These are phyloP conservation scores for Scenedesmus sp. DNA, from an alignment of 163 green algal species.

Conservation along the genomic window DNA sequence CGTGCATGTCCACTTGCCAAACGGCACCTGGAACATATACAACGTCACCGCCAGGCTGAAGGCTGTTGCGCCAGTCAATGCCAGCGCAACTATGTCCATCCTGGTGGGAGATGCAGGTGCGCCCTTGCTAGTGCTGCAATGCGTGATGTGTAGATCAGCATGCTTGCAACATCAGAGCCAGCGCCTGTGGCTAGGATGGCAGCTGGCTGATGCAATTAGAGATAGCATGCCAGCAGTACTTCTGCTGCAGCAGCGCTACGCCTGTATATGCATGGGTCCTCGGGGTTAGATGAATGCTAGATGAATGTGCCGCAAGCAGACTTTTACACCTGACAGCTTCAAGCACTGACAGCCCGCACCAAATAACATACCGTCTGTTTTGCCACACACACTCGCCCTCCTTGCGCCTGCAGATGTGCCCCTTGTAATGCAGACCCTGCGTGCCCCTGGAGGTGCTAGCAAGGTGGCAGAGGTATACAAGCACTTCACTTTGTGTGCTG, in stretches of 20 bases:
- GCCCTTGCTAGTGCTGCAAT: not conserved
- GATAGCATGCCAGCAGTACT: too few relatives aligned
- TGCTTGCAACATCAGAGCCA: not conserved
- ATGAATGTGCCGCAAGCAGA: too few relatives aligned
- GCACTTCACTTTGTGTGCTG: not conserved
- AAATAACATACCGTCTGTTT: not conserved
- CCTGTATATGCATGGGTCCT: too few relatives aligned
- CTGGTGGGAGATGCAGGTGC: conserved; percentile 6
- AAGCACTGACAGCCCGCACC: not conserved
- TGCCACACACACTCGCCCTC: too few relatives aligned
- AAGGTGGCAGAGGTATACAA: not conserved
- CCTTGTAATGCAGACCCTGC: not conserved
- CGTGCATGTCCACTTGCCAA: not conserved
- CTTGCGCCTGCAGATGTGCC: conserved; percentile 12
- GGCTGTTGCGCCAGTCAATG: not conserved
- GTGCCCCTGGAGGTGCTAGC: not conserved
- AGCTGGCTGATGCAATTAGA: too few relatives aligned
- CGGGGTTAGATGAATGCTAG: too few relatives aligned
- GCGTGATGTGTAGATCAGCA: not conserved
- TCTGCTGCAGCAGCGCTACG: too few relatives aligned
- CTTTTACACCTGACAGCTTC: too few relatives aligned
- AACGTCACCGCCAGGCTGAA: not conserved
- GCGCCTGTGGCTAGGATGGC: too few relatives aligned
- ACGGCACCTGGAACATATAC: not conserved
- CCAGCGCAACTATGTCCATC: not conserved